Percentiles rank a stretch among this genome's conserved stretches.
Conservation (phyloP, 2,329 filamentous ascomycete genomes). For the Celoporthe dispersa region DNA sequence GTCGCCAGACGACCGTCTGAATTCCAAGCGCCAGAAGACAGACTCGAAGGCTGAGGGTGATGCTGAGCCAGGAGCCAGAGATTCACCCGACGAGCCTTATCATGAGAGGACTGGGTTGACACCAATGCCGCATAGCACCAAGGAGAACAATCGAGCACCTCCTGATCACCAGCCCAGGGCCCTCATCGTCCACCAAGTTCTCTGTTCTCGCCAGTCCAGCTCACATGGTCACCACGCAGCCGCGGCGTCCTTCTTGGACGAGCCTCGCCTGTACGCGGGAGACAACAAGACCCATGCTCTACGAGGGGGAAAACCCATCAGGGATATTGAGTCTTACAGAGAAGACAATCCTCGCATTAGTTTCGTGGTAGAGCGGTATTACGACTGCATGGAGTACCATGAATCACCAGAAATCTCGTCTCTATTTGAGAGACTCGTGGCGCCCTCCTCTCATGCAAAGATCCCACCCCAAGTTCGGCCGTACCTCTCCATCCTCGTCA, state of each 20-base stretch:
- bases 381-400: slow-evolving; percentile 1
- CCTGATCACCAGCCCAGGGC: neutral
- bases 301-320: neutral
- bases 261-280: slow-evolving; percentile 1
- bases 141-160: neutral
- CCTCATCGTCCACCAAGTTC: neutral
- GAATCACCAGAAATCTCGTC: neutral
- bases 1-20: neutral
- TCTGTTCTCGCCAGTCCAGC: neutral
- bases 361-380: neutral
- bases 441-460: neutral
- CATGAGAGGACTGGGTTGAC: neutral
- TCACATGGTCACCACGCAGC: neutral
- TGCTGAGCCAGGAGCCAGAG: neutral
- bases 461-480: neutral
- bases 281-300: neutral
- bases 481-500: neutral
- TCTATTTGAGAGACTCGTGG: neutral
- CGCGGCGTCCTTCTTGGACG: neutral
- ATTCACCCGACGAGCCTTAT: neutral
- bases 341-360: neutral
- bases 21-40: neutral
- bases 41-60: neutral
- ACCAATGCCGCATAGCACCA: neutral
- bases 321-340: neutral